These are phyloP conservation scores for Aspergillus wentii DNA, from an alignment of 495 filamentous ascomycete species.

Conservation along the genomic window DNA sequence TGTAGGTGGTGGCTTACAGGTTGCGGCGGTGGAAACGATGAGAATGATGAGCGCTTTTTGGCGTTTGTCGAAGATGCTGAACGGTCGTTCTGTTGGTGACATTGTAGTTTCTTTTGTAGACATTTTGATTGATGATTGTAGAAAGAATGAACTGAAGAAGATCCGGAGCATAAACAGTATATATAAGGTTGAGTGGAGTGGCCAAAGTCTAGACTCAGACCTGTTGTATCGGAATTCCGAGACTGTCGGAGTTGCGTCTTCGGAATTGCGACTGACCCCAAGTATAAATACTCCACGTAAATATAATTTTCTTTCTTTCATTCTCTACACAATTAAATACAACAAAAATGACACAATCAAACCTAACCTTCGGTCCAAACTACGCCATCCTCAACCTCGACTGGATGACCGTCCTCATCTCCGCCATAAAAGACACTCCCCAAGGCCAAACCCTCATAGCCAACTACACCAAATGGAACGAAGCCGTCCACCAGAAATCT, in stretches of 20 bases:
- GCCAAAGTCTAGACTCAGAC: too few relatives aligned
- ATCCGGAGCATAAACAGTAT: too few relatives aligned
- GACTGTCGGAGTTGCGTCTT: too few relatives aligned
- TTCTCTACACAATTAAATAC: too few relatives aligned
- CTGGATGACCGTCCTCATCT: slow-evolving; percentile 34
- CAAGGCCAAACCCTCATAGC: slow-evolving; percentile 20
- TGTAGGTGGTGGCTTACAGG: slow-evolving; percentile 23
- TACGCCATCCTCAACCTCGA: slow-evolving; percentile 45
- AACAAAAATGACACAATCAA: too few relatives aligned
- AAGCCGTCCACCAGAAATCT: slow-evolving; percentile 29
- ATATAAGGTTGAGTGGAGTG: too few relatives aligned
- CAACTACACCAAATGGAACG: slow-evolving; percentile 27
- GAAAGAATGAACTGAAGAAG: too few relatives aligned
- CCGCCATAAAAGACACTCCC: slow-evolving; percentile 19
- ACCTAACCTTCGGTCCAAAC: slow-evolving; percentile 25
- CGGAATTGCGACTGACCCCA: too few relatives aligned
- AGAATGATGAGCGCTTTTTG: slow-evolving; percentile 44
- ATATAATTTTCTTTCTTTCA: too few relatives aligned
- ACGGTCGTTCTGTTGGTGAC: slow-evolving; percentile 24
- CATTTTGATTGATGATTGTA: slow-evolving; percentile 4
- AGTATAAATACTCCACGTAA: too few relatives aligned
- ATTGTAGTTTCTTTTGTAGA: background rate
- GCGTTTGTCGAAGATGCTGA: slow-evolving; percentile 41
- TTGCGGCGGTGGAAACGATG: slow-evolving; percentile 44
- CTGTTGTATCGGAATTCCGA: too few relatives aligned